A percentile compares a stretch with the other conserved stretches of the same genome.
phyloP scores from a whole-genome alignment of 495 filamentous ascomycete species.

The Aspergillus heteromorphus region DNA sequence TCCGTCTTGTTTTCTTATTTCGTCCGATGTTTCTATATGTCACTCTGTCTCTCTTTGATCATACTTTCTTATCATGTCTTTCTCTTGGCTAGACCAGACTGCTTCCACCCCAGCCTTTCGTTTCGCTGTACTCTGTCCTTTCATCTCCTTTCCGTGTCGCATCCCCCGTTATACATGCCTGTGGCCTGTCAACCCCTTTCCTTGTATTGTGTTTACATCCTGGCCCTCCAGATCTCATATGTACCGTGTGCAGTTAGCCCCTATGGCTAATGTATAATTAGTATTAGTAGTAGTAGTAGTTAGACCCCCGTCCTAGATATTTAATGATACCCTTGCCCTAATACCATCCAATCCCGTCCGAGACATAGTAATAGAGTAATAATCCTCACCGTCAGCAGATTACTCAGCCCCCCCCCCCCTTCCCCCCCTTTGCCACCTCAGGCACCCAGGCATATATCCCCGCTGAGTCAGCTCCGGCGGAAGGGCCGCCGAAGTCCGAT shows the following conservation, averaged over 20 bases:
- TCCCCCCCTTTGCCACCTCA: background rate
- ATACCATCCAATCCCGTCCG: background rate
- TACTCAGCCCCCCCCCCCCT: background rate
- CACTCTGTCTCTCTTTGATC: background rate
- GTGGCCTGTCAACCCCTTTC: background rate
- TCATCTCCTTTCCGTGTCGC: background rate
- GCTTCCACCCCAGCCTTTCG: constrained; percentile 3
- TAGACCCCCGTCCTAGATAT: background rate
- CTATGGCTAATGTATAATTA: constrained; percentile 12
- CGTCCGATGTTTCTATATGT: background rate
- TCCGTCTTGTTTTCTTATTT: too few species aligned
- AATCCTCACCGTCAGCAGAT: background rate
- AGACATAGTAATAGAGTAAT: background rate
- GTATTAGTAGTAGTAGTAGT: constrained; percentile 6
- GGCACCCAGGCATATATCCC: background rate
- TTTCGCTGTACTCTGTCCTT: background rate
- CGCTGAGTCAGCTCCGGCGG: constrained; percentile 12
- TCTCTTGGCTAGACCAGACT: constrained; percentile 8
- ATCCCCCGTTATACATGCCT: background rate
- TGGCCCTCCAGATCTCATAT: background rate
- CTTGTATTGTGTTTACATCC: background rate
- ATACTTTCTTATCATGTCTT: background rate
- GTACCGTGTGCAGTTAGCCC: constrained; percentile 5
- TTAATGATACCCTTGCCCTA: constrained; percentile 12
- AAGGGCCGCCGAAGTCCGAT: constrained; percentile 4